Evolutionary conservation across 176 grass and related monocot genomes (phyloP).

Genomic region (Triticum aestivum): IWGSC_CS_RefSeq_v2.1 NC_057808.1:121132573-121133072

Average conservation of each 20-base stretch:
- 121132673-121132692: no score
- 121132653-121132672: no score
- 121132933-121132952: constrained; percentile 15
- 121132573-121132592: no score
- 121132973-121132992: constrained; percentile 16
- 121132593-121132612: no score
- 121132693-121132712: no score
- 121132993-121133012: neutral
- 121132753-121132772: neutral
- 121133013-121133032: no score
- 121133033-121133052: no score
- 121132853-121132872: constrained; percentile 78
- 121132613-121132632: no score
- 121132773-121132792: constrained; percentile 55
- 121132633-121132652: no score
- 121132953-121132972: neutral
- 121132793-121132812: constrained; percentile 51
- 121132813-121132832: constrained; percentile 54
- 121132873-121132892: constrained; percentile 85
- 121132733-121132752: no score
- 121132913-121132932: constrained; percentile 63
- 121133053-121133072: no score
- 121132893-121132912: constrained; percentile 72
- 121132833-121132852: constrained; percentile 62
- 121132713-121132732: no score